A percentile compares a stretch with the other conserved stretches of the same genome.
Evolutionary conservation across 1,284 basidiomycete species (phyloP).

Genomic region (Schizophyllum amplum): DNA sequence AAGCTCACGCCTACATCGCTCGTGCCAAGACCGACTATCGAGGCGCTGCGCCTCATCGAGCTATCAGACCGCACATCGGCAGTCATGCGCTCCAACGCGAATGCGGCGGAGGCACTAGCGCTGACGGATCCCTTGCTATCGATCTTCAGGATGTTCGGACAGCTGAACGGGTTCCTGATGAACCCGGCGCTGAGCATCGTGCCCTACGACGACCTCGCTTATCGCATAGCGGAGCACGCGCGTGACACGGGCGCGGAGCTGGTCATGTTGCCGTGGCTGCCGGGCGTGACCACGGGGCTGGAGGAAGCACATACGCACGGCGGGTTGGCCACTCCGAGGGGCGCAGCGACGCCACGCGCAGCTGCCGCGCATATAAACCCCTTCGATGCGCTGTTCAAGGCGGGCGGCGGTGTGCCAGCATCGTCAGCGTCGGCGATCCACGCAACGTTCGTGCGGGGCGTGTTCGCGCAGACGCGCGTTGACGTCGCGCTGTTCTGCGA

Average conservation of each 20-base stretch:
- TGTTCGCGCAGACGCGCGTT: conserved; percentile 8
- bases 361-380: conserved; percentile 17
- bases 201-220: conserved; percentile 61
- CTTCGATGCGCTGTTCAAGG: conserved; percentile 47
- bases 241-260: conserved; percentile 58
- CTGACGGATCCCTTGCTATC: conserved; percentile 75
- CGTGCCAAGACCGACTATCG: conserved; percentile 25
- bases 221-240: conserved; percentile 63
- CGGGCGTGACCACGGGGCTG: conserved; percentile 14
- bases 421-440: conserved; percentile 51
- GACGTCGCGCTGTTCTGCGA: conserved; percentile 40
- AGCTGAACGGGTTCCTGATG: conserved; percentile 69
- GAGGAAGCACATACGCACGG: conserved; percentile 19
- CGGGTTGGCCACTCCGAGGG: conserved; percentile 26
- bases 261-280: conserved; percentile 79
- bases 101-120: conserved; percentile 50
- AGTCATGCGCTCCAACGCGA: conserved; percentile 78
- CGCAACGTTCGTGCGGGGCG: conserved; percentile 55
- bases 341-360: background rate
- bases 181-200: conserved; percentile 60
- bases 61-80: conserved; percentile 88
- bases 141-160: conserved; percentile 80
- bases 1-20: background rate
- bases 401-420: no score
- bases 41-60: conserved; percentile 82